A percentile compares a stretch with the other conserved stretches of the same genome.
These are phyloP conservation scores for Fusarium illudens DNA, from an alignment of 2,329 filamentous ascomycete species.

Conservation along the genomic window DNA sequence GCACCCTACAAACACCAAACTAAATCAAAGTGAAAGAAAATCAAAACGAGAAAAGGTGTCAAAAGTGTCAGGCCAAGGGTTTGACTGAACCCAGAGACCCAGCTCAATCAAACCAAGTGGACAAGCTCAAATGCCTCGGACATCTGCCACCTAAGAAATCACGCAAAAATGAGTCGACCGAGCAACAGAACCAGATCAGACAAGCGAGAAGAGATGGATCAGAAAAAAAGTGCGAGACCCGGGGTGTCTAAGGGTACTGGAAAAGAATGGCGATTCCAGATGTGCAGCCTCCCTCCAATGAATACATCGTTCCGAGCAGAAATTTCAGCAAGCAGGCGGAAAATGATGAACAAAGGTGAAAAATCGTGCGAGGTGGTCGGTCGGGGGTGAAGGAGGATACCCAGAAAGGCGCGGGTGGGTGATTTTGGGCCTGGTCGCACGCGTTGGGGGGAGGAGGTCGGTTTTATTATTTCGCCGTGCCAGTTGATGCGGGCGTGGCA, in stretches of 20 bases:
- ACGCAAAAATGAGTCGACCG: slow-evolving; percentile 10
- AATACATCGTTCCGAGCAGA: slow-evolving; percentile 15
- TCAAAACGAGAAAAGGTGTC: background rate
- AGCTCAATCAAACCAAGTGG: slow-evolving; percentile 1
- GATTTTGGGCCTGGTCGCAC: slow-evolving; percentile 14
- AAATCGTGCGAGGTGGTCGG: background rate
- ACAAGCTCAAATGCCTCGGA: background rate
- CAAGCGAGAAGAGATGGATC: slow-evolving; percentile 9
- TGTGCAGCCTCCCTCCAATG: slow-evolving; percentile 19
- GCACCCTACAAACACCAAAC: slow-evolving; percentile 10
- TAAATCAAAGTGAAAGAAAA: background rate
- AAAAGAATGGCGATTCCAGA: slow-evolving; percentile 14
- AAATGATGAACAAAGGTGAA: slow-evolving; percentile 3
- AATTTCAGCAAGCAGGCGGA: slow-evolving; percentile 10
- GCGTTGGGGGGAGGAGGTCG: slow-evolving; percentile 19
- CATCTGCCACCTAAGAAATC: background rate
- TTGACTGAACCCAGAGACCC: background rate
- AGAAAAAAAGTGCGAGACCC: background rate
- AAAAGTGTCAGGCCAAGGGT: background rate
- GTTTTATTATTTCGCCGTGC: slow-evolving; percentile 39
- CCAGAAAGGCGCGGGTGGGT: slow-evolving; percentile 21
- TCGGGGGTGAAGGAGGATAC: slow-evolving; percentile 1
- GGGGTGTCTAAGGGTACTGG: slow-evolving; percentile 19
- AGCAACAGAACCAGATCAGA: slow-evolving; percentile 22
- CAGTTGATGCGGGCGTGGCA: slow-evolving; percentile 31